phyloP scores from a whole-genome alignment of 2,329 filamentous ascomycete genomes.

The Rutstroemia sp. region DNA sequence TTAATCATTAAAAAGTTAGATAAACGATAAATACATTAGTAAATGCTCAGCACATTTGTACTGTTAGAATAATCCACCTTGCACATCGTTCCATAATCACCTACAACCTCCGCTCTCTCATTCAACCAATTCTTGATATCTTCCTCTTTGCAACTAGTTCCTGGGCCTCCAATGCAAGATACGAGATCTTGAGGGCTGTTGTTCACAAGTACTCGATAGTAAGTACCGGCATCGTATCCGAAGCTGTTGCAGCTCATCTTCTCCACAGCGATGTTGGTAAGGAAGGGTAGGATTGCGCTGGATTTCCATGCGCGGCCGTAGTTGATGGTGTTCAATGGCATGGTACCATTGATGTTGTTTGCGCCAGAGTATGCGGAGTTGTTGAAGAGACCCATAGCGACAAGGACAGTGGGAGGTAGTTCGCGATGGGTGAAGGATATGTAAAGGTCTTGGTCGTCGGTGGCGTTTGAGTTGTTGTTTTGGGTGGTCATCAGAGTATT shows the following conservation, averaged over 20 bases:
- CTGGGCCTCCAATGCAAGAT: conserved; percentile 41
- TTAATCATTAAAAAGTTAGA: not conserved
- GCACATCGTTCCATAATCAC: conserved; percentile 36
- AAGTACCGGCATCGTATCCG: conserved; percentile 37
- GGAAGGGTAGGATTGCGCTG: conserved; percentile 44
- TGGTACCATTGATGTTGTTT: conserved; percentile 41
- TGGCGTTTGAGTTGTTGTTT: conserved; percentile 28
- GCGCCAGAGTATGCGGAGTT: conserved; percentile 40
- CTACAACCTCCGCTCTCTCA: conserved; percentile 31
- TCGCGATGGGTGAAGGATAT: conserved; percentile 49
- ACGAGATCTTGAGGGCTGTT: conserved; percentile 41
- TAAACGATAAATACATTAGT: conserved; percentile 2
- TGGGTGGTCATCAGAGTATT: conserved; percentile 29
- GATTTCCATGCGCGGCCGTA: conserved; percentile 42
- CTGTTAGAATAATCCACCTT: conserved; percentile 23
- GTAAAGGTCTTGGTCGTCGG: conserved; percentile 40
- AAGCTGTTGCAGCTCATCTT: conserved; percentile 44
- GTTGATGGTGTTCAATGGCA: conserved; percentile 42
- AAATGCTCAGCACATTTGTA: conserved; percentile 23
- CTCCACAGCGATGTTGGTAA: conserved; percentile 47
- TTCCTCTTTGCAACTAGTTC: conserved; percentile 34
- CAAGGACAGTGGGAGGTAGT: conserved; percentile 44
- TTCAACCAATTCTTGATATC: conserved; percentile 15
- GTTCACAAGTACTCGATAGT: conserved; percentile 45
- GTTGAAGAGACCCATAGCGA: conserved; percentile 48